Evolutionary conservation across 1,284 basidiomycete genomes (phyloP).

Genomic region (Hymenochaete sp.): DNA sequence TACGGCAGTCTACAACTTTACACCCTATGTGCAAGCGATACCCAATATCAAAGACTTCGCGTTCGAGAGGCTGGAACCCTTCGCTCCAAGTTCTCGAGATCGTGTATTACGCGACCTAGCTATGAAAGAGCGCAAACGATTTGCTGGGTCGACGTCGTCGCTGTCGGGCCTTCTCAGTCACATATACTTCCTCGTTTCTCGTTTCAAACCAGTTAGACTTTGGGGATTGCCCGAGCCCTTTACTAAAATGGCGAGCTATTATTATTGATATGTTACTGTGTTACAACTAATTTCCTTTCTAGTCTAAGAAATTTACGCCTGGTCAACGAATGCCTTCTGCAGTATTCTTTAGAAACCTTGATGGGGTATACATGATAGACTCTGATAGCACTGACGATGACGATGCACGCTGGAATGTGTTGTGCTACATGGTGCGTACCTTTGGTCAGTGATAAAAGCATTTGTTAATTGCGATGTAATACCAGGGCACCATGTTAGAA

Average conservation of each 20-base stretch:
- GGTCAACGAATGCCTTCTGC: constrained; percentile 77
- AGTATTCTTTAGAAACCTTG: constrained; percentile 55
- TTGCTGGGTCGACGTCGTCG: constrained; percentile 90
- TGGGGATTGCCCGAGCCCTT: constrained; percentile 57
- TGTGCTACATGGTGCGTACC: constrained; percentile 65
- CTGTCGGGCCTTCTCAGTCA: constrained; percentile 79
- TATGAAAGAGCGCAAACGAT: constrained; percentile 36
- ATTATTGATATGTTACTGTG: too few relatives aligned
- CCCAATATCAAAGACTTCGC: constrained; percentile 84
- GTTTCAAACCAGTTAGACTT: too few relatives aligned
- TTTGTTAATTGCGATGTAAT: constrained; percentile 5
- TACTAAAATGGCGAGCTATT: constrained; percentile 39
- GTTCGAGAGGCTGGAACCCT: constrained; percentile 73
- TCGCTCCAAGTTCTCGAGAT: constrained; percentile 78
- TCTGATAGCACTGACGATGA: constrained; percentile 45
- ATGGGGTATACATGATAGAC: constrained; percentile 77
- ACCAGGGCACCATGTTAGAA: constrained; percentile 80
- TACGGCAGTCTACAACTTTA: constrained; percentile 83
- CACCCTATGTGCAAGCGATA: constrained; percentile 59
- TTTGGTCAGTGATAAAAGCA: neutral
- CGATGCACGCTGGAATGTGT: constrained; percentile 56
- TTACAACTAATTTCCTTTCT: constrained; percentile 7
- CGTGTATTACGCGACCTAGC: constrained; percentile 27
- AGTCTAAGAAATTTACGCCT: constrained; percentile 65
- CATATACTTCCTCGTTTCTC: constrained; percentile 78